Base-by-base conservation (phyloP, 768 basidiomycete genomes). In the Paxillus involutus region DNA sequence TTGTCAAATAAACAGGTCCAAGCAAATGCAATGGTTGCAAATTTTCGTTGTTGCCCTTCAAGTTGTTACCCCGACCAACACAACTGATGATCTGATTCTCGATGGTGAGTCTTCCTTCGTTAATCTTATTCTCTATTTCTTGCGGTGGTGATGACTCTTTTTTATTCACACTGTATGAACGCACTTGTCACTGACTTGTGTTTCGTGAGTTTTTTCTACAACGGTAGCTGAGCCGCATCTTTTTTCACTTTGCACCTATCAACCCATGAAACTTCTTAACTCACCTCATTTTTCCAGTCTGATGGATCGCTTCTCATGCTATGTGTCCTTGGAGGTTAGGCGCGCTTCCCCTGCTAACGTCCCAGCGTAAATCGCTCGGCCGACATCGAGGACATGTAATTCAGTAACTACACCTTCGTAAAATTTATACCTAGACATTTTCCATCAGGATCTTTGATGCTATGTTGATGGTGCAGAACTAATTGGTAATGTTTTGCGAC, bases 141-240 rank as follows among this genome's bases (percentile, higher is more conserved):
- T 62, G 53, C 61, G 66, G 65, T 71, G 42, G 65, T 79, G 83
- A 85, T 85, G 81, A 78, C 76, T 77, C 73, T 48, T 72, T 48
- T 72, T 67, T 73, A 85, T 88, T 86, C 85, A 85, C 84, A 88
- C 86, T 88, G 83, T 83, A 81, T 74, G 86, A 89, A 80, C 73
- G 66, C 68, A 68, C 70, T 62, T 66, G 61, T 67, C 69, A 72
- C 49, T 55, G 69, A 62, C 69, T 70, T 69, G 64, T 69, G 73
- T 68, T 77, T 77, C 51, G 64, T 83, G 85, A 84, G 67, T 76
- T 70, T 72, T 62, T 76, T 81, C 85, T 89, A 89, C 88, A 89
- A 89, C 87, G 88, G 87, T 89, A 89, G 78, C 87, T 89, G 87
- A 89, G 72, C 77, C 70, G 63, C 59, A 59, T 21, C 40, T 53